These are phyloP conservation scores for Sarcodon sp. DNA, from an alignment of 768 basidiomycete species.

Conservation along the genomic window DNA sequence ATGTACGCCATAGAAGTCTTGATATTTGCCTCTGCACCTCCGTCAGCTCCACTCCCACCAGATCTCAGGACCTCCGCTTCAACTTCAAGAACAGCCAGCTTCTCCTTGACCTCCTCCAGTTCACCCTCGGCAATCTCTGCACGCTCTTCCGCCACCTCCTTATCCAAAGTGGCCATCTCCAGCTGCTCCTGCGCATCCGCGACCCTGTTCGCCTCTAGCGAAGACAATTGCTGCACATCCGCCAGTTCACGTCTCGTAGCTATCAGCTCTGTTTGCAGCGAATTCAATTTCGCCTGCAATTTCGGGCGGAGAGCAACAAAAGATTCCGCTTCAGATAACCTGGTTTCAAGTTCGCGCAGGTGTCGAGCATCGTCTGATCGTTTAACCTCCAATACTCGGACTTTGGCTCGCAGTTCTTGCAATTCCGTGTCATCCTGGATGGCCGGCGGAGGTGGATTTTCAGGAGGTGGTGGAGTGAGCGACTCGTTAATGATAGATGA, in stretches of 20 bases:
- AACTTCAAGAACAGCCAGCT: conserved; percentile 65
- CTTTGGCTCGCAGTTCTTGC: conserved; percentile 74
- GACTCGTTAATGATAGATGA: background rate
- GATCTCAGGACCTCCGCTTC: conserved; percentile 73
- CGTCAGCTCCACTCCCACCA: conserved; percentile 22
- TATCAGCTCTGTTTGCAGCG: conserved; percentile 69
- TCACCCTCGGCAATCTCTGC: conserved; percentile 72
- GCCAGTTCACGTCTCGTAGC: conserved; percentile 64
- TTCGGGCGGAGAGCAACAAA: conserved; percentile 82
- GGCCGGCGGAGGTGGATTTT: background rate
- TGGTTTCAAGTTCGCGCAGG: conserved; percentile 72
- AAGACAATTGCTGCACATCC: conserved; percentile 64
- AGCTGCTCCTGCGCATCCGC: conserved; percentile 80
- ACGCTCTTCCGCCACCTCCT: conserved; percentile 92
- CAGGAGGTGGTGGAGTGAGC: background rate
- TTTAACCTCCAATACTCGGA: conserved; percentile 77
- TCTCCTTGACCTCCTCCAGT: conserved; percentile 69
- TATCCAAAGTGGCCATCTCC: conserved; percentile 92
- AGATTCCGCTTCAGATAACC: conserved; percentile 74
- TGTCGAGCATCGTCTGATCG: conserved; percentile 79
- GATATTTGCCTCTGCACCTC: conserved; percentile 19
- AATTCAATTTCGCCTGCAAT: conserved; percentile 76
- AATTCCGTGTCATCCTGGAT: conserved; percentile 43
- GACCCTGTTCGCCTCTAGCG: conserved; percentile 55
- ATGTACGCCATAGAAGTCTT: conserved; percentile 58